Evolutionary conservation across 371 early-diverging fungal genomes (phyloP), one percentile per base, ranked within the genome.

Genomic region (Saksenaea vasiformis): DNA sequence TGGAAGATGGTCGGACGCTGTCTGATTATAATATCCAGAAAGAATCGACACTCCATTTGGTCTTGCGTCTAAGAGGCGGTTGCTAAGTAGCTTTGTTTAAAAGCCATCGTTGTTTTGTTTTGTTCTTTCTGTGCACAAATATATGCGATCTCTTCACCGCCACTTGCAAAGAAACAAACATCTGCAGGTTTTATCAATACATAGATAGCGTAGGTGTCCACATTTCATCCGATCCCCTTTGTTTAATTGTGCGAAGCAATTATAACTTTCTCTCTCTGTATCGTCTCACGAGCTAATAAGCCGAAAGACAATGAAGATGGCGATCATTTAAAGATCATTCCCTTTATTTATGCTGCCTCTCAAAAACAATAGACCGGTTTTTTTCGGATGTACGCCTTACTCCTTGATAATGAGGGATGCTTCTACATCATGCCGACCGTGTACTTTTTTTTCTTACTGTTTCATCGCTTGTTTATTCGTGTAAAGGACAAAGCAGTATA

Each of bases 11-110:
- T 60, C 85, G 92, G 56, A 90, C 91, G 9, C 76, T 94, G 38
- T 77, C 78, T 88, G 91, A 76, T 85, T 90, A 84, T 73, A 84
- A 83, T 74, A 83, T 83, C 80, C 87, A 87, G 67, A 82, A 83
- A 77, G 93, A 93, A 78, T 92, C 94, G 35, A 95, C 95, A 55
- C 88, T 97, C 22, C 96, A 95, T 83, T 73, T 96, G 44, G 94
- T 95, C 41, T 87, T 95, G 41, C 91, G 95, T 80, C 89, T 96
- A 61, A 90, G 95, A 78, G 95, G 94, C 80, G 91, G 90, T 51
- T 44, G 47, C 36, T 51, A 64, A 56, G 53, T 15, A 47, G 47
- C 31, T 31, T 31, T 31, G 31, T 31, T 31, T 31, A 31, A 31
- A 31, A 31, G n/a, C 31, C 7, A 31, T 7, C 31, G 2, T 24